Evolutionary conservation across 768 basidiomycete species (phyloP), one percentile per base, ranked within the genome.

Genomic region (Xerocomellus dryophilus): DNA sequence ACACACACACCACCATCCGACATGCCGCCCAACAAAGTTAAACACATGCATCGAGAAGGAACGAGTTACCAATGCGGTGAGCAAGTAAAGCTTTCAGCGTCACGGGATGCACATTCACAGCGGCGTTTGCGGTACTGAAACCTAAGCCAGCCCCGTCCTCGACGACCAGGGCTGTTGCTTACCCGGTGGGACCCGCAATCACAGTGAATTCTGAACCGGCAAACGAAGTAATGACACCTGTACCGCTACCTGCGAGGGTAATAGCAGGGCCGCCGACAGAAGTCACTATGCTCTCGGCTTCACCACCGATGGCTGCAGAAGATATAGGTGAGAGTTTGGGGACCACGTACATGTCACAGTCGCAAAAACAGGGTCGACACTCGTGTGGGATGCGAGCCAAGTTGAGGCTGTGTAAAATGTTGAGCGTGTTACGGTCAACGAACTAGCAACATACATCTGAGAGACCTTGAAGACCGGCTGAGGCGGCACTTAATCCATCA

Each of bases 191-290:
- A 21, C 39, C 52, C 17, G 59, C 42, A 25, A 79, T 78, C 20
- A 77, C 73, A 15, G 79, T 83, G 67, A 76, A 85, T 2, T 78
- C 64, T 8, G 77, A 76, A 34, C 84, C 84, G 23, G 76, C 81
- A 56, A 75, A 76, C 18, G 79, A 76, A 27, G 83, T 85, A 8
- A 69, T 73, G 15, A 73, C 72, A 15, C 71, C 72, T 7, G 54
- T 66, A 31, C 69, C 70, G 47, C 66, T 63, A 62, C 76, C 39
- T 25, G 83, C 85, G 18, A 88, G 75, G 0, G 85, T 88, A 53
- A 86, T 69, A 1, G 78, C 85, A 41, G 75, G 60, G 11, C 85
- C 86, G 7, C 83, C 86, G 10, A 64, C 76, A 39, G 78, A 81
- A 15, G 81, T 84, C 27, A 88, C 68, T 18, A 87, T 64, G 14